Conservation (phyloP, 1,284 basidiomycete species). For the Thelephora terrestris region DNA sequence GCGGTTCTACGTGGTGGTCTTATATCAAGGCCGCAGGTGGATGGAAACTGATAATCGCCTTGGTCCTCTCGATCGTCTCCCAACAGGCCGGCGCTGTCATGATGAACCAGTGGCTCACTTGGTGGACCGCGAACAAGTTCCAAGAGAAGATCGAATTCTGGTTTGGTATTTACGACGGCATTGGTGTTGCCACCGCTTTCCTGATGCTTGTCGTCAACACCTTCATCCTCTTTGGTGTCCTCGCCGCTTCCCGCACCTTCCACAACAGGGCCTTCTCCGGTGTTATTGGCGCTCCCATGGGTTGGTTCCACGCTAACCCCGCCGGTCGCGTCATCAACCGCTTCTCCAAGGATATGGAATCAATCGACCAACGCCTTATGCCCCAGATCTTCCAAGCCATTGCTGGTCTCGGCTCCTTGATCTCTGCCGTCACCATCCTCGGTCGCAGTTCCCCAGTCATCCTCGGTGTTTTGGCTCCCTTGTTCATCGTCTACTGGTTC, state of each 20-base stretch:
- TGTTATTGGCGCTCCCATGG: constrained; percentile 1
- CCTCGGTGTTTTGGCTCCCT: constrained; percentile 19
- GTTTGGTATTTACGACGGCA: constrained; percentile 22
- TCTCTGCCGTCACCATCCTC: constrained; percentile 12
- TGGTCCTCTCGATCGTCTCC: background rate
- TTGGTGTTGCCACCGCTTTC: constrained; percentile 10
- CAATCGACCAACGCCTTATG: constrained; percentile 1
- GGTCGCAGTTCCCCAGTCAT: constrained; percentile 20
- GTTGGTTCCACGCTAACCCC: constrained; percentile 2
- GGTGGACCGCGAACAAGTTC: constrained; percentile 16
- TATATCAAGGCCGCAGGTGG: constrained; percentile 1
- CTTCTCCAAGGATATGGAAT: constrained; percentile 2
- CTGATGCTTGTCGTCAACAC: constrained; percentile 1
- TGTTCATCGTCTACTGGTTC: constrained; percentile 16
- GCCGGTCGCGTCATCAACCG: constrained; percentile 2
- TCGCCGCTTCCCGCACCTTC: constrained; percentile 1
- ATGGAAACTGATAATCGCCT: background rate
- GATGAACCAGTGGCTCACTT: constrained; percentile 20
- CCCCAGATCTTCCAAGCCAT: background rate
- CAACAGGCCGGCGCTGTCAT: constrained; percentile 9
- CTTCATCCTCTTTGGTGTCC: constrained; percentile 1
- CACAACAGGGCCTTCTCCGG: constrained; percentile 2
- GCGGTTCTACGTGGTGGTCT: background rate
- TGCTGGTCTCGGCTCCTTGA: background rate
- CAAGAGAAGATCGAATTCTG: constrained; percentile 14